Evolutionary conservation across 495 filamentous ascomycete genomes (phyloP).

Genomic region (Aspergillus cristatus): DNA sequence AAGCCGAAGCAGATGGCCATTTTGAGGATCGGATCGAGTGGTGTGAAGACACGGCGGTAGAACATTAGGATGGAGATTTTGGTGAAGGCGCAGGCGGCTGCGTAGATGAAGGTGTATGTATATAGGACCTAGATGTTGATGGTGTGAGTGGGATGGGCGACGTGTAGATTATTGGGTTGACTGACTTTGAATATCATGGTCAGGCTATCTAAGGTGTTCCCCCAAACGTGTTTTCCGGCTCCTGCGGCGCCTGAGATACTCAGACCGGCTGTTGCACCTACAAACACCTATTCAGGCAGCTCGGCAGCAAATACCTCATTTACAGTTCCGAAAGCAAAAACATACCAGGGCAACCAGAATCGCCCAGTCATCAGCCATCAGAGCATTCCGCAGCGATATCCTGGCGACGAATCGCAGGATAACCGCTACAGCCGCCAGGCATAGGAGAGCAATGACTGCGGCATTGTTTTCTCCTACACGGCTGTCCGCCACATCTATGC

Average conservation of each 20-base stretch:
- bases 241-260: constrained; percentile 13
- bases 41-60: constrained; percentile 23
- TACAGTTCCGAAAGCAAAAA: not conserved
- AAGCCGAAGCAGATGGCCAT: constrained; percentile 8
- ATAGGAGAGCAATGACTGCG: constrained; percentile 18
- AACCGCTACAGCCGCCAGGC: constrained; percentile 22
- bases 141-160: constrained; percentile 11
- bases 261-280: constrained; percentile 12
- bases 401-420: constrained; percentile 23
- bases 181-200: too few species aligned
- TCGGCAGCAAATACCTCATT: not conserved
- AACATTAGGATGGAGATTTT: constrained; percentile 29
- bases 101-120: constrained; percentile 26
- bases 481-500: constrained; percentile 14
- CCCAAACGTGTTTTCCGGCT: constrained; percentile 25
- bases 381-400: constrained; percentile 13
- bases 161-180: too few species aligned
- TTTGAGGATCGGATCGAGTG: constrained; percentile 11
- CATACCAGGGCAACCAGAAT: constrained; percentile 27
- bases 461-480: constrained; percentile 8
- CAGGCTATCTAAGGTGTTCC: too few species aligned
- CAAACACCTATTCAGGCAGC: constrained; percentile 2
- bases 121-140: constrained; percentile 15
- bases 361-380: constrained; percentile 26
- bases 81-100: constrained; percentile 19